Evolutionary conservation across 768 basidiomycete genomes (phyloP).

Genomic region (Albatrellus ellisii): DNA sequence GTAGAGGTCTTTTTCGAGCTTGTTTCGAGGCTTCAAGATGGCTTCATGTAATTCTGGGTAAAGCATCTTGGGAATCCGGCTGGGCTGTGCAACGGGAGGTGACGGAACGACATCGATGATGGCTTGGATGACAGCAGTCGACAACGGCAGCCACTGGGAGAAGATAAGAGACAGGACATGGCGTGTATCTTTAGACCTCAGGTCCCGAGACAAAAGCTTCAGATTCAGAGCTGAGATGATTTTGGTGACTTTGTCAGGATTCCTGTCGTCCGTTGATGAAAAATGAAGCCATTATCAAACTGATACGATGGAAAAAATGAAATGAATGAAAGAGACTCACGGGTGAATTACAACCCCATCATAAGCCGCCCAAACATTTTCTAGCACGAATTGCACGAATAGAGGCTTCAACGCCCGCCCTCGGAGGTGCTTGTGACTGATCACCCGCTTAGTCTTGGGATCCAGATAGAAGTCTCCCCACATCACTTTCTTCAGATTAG

Average conservation of each 20-base stretch:
- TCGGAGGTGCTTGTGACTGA: slow-evolving; percentile 80
- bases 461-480: slow-evolving; percentile 99
- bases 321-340: slow-evolving; percentile 36
- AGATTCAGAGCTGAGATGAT: slow-evolving; percentile 75
- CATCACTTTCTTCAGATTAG: slow-evolving; percentile 69
- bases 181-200: slow-evolving; percentile 83
- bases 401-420: slow-evolving; percentile 85
- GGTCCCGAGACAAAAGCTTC: slow-evolving; percentile 77
- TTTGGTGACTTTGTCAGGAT: slow-evolving; percentile 79
- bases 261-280: too few species aligned
- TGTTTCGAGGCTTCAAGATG: slow-evolving; percentile 51
- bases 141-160: slow-evolving; percentile 92
- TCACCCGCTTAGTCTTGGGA: slow-evolving; percentile 87
- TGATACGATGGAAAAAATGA: slow-evolving; percentile 8
- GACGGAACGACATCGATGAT: slow-evolving; percentile 91
- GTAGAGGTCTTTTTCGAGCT: slow-evolving; percentile 77
- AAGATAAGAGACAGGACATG: slow-evolving; percentile 78
- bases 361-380: slow-evolving; percentile 96
- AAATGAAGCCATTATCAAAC: too few species aligned
- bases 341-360: slow-evolving; percentile 81
- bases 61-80: slow-evolving; percentile 83
- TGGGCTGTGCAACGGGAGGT: slow-evolving; percentile 68
- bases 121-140: slow-evolving; percentile 83
- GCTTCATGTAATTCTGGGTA: slow-evolving; percentile 63
- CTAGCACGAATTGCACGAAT: slow-evolving; percentile 94